phyloP scores from a whole-genome alignment of 2,329 filamentous ascomycete species.

The Colletotrichum sp. region DNA sequence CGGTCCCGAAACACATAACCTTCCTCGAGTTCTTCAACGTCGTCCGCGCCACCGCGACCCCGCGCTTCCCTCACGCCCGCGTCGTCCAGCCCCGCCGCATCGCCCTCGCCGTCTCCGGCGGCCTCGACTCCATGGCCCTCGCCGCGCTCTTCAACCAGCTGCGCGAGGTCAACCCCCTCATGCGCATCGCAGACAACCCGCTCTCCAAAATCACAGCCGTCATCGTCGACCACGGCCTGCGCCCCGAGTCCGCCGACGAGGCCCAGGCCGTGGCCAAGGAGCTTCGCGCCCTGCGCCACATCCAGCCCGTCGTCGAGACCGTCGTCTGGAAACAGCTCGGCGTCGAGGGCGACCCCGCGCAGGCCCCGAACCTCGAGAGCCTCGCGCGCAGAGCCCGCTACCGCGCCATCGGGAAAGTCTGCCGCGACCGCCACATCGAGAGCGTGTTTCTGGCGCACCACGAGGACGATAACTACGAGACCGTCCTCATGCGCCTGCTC shows the following conservation, averaged over 20 bases:
- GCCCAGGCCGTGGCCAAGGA: conserved; percentile 49
- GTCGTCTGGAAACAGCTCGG: conserved; percentile 56
- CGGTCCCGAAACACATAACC: conserved; percentile 41
- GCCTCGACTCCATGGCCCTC: conserved; percentile 97
- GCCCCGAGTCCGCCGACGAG: conserved; percentile 57
- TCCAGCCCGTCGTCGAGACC: conserved; percentile 28
- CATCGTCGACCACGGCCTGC: conserved; percentile 64
- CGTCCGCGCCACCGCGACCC: conserved; percentile 52
- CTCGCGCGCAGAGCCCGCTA: conserved; percentile 78
- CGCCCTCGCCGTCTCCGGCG: conserved; percentile 85
- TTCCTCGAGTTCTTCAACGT: conserved; percentile 49
- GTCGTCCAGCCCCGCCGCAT: conserved; percentile 40
- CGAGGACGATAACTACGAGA: conserved; percentile 89
- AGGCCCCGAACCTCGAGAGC: conserved; percentile 74
- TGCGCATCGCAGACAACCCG: conserved; percentile 52
- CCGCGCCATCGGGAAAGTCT: conserved; percentile 68
- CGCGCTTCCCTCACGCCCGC: conserved; percentile 51
- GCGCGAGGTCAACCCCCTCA: conserved; percentile 33
- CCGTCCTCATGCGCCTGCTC: conserved; percentile 79
- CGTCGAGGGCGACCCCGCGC: conserved; percentile 30
- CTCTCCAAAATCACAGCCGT: conserved; percentile 46
- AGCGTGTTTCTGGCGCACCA: conserved; percentile 85
- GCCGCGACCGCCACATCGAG: conserved; percentile 53
- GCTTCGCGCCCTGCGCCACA: conserved; percentile 38
- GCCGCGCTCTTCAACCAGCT: conserved; percentile 71